phyloP scores from a whole-genome alignment of 2,329 filamentous ascomycete genomes.

The Clonostachys chloroleuca region DNA sequence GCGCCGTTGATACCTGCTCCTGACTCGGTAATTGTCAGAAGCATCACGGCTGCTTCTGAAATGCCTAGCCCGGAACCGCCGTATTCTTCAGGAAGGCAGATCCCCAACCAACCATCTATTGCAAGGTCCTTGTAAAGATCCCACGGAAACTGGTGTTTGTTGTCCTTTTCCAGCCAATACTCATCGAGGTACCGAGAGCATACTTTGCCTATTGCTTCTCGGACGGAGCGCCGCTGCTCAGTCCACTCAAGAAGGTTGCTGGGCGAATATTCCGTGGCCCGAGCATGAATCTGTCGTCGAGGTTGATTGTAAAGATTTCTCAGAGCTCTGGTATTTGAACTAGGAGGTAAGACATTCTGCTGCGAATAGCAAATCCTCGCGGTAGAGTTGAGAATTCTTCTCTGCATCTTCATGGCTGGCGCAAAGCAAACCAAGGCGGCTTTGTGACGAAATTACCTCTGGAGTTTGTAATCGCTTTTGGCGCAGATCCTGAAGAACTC shows the following conservation, averaged over 20 bases:
- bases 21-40: slow-evolving; percentile 74
- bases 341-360: no score
- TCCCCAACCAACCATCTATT: slow-evolving; percentile 75
- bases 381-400: no score
- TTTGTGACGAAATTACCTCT: no score
- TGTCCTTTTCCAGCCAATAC: slow-evolving; percentile 74
- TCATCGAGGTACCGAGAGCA: slow-evolving; percentile 68
- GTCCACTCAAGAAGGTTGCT: slow-evolving; percentile 51
- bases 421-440: no score
- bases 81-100: slow-evolving; percentile 69
- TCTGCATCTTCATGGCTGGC: no score
- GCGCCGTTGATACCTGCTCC: slow-evolving; percentile 75
- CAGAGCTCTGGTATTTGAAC: no score
- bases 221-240: slow-evolving; percentile 66
- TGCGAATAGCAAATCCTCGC: no score
- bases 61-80: slow-evolving; percentile 75
- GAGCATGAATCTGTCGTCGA: background rate
- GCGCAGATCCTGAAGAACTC: no score
- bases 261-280: slow-evolving; percentile 51
- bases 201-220: slow-evolving; percentile 65
- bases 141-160: slow-evolving; percentile 64
- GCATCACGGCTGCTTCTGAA: slow-evolving; percentile 80
- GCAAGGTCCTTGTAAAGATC: slow-evolving; percentile 74
- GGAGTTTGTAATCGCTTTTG: no score
- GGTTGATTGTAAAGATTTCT: no score